Evolutionary conservation across 176 grass and related monocot species (phyloP).

Genomic region (Avena eriantha): DNA sequence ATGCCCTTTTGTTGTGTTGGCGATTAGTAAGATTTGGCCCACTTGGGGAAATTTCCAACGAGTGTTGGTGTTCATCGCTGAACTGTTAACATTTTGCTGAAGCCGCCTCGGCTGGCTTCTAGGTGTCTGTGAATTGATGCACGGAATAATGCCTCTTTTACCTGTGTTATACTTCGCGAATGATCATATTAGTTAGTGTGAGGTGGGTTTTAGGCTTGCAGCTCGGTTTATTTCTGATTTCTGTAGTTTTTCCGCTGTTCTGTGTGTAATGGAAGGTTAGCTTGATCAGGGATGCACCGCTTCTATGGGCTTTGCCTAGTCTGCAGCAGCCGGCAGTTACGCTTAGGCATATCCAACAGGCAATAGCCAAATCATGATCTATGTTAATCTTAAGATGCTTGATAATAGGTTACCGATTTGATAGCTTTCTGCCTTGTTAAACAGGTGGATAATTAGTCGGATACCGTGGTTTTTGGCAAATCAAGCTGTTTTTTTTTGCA

Average conservation of each 20-base stretch:
- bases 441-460: neutral
- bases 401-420: neutral
- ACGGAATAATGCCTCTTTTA: neutral
- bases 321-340: neutral
- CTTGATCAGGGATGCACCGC: neutral
- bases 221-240: neutral
- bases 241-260: neutral
- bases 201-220: neutral
- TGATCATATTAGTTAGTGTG: neutral
- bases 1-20: neutral
- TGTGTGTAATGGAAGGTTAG: neutral
- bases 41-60: neutral
- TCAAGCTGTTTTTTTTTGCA: neutral
- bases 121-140: neutral
- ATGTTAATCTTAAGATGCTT: conserved; percentile 19
- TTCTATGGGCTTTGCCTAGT: neutral
- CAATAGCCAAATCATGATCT: neutral
- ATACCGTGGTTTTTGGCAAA: neutral
- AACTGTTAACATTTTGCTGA: neutral
- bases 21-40: neutral
- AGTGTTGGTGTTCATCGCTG: neutral
- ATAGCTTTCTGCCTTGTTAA: neutral
- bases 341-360: neutral
- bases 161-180: neutral
- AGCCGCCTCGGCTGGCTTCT: neutral